Conservation (phyloP, 345 rosid genomes). For the Rhizophora mangle region DNA sequence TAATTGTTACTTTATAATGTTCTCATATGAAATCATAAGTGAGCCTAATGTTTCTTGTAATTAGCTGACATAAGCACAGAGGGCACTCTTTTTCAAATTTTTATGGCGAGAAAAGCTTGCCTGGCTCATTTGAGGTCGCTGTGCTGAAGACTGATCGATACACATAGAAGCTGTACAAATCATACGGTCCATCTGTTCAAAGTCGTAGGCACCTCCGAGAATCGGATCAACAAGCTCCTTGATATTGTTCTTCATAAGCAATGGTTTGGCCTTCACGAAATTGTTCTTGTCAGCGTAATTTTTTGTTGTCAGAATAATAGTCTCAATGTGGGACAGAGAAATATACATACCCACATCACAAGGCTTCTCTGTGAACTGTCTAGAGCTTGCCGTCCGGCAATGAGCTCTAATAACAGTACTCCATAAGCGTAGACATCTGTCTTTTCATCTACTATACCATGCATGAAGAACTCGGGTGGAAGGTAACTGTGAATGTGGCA, state of each 20-base stretch:
- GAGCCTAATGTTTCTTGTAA: no score
- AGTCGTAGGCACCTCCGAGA: constrained; percentile 45
- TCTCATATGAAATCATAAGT: no score
- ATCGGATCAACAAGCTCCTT: constrained; percentile 65
- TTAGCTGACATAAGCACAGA: no score
- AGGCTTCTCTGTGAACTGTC: constrained; percentile 77
- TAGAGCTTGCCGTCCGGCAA: constrained; percentile 79
- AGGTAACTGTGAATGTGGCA: constrained; percentile 51
- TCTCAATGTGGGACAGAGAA: constrained; percentile 3
- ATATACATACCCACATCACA: constrained; percentile 78
- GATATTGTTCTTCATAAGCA: constrained; percentile 31
- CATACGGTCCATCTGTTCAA: constrained; percentile 49
- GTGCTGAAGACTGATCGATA: constrained; percentile 47
- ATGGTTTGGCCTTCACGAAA: constrained; percentile 53
- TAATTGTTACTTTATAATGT: no score
- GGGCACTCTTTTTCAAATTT: no score
- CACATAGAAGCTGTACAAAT: constrained; percentile 57
- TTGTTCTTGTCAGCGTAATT: not conserved
- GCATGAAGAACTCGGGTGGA: constrained; percentile 94
- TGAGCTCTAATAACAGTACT: constrained; percentile 76
- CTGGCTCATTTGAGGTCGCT: constrained; percentile 82
- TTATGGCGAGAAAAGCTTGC: constrained; percentile 28
- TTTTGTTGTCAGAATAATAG: not conserved
- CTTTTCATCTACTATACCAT: constrained; percentile 89
- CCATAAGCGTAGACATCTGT: constrained; percentile 89